These are phyloP conservation scores for Verticillium zaregamsianum DNA, from an alignment of 2,329 filamentous ascomycete species.

Conservation along the genomic window DNA sequence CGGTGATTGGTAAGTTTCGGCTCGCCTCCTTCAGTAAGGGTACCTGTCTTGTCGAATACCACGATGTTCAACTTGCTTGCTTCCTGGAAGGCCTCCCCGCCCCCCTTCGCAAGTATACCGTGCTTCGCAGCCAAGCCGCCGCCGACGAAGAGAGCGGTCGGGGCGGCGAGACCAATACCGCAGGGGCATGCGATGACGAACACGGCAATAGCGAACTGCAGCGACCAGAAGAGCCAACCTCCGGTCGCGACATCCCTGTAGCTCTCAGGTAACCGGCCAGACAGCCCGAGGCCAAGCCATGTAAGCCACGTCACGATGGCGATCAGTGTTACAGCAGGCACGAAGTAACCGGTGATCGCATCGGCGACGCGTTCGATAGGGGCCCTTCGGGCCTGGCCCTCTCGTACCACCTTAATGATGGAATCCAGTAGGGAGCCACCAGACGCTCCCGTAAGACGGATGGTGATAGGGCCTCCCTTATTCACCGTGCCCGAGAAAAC, in stretches of 20 bases:
- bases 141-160: conserved; percentile 80
- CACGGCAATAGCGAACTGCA: conserved; percentile 80
- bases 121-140: conserved; percentile 74
- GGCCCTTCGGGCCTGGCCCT: conserved; percentile 71
- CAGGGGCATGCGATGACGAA: conserved; percentile 87
- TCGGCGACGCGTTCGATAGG: conserved; percentile 75
- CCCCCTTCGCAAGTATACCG: conserved; percentile 79
- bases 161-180: conserved; percentile 78
- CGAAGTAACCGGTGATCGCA: conserved; percentile 70
- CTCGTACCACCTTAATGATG: conserved; percentile 71
- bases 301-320: conserved; percentile 68
- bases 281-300: conserved; percentile 64
- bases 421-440: conserved; percentile 75
- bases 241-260: conserved; percentile 52
- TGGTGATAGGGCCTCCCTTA: conserved; percentile 58
- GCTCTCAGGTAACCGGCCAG: conserved; percentile 49
- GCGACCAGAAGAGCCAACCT: conserved; percentile 68
- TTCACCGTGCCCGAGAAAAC: conserved; percentile 75
- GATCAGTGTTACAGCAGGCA: conserved; percentile 65
- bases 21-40: conserved; percentile 69
- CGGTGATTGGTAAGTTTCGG: conserved; percentile 60
- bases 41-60: conserved; percentile 88
- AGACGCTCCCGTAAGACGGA: conserved; percentile 59
- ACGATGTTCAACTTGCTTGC: conserved; percentile 73
- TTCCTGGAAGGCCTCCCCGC: conserved; percentile 82